Evolutionary conservation across 345 rosid species (phyloP).

Genomic region (Citrus reticulata): DNA sequence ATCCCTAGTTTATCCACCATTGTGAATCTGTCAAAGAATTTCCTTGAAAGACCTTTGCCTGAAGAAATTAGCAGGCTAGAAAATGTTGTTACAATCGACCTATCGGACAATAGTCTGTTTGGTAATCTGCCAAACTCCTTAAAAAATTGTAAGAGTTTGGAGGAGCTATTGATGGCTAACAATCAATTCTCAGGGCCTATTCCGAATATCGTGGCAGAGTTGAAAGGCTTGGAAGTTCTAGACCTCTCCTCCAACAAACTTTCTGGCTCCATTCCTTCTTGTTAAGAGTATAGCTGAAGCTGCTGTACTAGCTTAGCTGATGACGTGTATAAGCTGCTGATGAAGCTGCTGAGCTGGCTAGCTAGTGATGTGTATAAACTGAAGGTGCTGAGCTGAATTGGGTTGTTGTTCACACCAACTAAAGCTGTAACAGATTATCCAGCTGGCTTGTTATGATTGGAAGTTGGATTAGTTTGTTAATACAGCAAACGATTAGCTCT

Average conservation of each 20-base stretch:
- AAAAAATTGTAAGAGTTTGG: slow-evolving; percentile 41
- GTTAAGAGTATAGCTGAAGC: too few species aligned
- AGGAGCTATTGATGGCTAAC: slow-evolving; percentile 31
- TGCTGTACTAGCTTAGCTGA: too few species aligned
- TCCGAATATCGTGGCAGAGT: slow-evolving; percentile 27
- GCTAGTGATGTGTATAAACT: too few species aligned
- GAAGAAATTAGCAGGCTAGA: slow-evolving; percentile 27
- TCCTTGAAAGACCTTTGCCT: slow-evolving; percentile 32
- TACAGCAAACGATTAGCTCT: too few species aligned
- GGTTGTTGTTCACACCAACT: too few species aligned
- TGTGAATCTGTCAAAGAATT: slow-evolving; percentile 41
- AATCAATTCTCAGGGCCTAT: slow-evolving; percentile 42
- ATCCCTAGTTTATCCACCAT: slow-evolving; percentile 32
- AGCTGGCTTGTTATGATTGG: too few species aligned
- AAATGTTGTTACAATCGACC: slow-evolving; percentile 37
- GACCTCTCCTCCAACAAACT: slow-evolving; percentile 47
- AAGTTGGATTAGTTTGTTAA: too few species aligned
- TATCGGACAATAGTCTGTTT: slow-evolving; percentile 36
- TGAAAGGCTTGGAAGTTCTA: slow-evolving; percentile 38
- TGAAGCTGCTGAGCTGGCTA: too few species aligned
- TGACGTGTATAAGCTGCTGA: too few species aligned
- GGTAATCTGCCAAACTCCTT: slow-evolving; percentile 39
- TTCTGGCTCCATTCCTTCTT: slow-evolving; percentile 44
- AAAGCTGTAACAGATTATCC: too few species aligned
- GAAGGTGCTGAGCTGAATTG: too few species aligned